phyloP scores from a whole-genome alignment of 805 yeast genomes.

The Saccharomycopsis synnaedendra region DNA sequence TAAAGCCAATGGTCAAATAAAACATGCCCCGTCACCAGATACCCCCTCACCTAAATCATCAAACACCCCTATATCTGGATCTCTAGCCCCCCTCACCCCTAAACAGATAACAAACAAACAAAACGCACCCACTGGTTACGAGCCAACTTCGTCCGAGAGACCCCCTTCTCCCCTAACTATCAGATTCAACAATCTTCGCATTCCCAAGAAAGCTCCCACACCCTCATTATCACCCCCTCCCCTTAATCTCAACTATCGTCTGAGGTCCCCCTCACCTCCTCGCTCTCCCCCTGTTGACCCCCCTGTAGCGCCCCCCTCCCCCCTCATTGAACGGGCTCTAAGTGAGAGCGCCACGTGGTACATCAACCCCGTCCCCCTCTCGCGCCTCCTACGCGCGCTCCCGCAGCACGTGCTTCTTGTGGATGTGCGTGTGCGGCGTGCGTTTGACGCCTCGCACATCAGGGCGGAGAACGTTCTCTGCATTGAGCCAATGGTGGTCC shows the following conservation, averaged over 20 bases:
- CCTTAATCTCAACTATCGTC: conserved; percentile 9
- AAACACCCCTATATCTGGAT: too few relatives aligned
- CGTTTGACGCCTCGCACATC: conserved; percentile 56
- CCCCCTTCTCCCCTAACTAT: too few relatives aligned
- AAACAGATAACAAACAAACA: too few relatives aligned
- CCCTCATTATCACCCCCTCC: conserved; percentile 2
- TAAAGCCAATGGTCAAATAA: too few relatives aligned
- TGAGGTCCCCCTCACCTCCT: conserved; percentile 13
- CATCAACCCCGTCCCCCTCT: conserved; percentile 2
- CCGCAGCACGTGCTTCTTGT: conserved; percentile 33
- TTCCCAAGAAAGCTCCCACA: too few relatives aligned
- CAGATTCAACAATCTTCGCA: too few relatives aligned
- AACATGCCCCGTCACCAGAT: too few relatives aligned
- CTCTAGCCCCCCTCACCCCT: too few relatives aligned
- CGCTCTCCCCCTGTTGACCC: conserved; percentile 2
- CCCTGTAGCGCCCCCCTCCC: neutral
- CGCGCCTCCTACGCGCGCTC: too few relatives aligned
- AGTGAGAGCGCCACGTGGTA: neutral
- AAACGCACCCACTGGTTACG: too few relatives aligned
- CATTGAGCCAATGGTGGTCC: conserved; percentile 59
- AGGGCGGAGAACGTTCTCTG: conserved; percentile 48
- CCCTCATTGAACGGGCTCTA: neutral
- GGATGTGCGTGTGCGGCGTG: conserved; percentile 56
- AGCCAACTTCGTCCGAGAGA: too few relatives aligned
- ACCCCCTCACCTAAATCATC: too few relatives aligned